Evolutionary conservation across 1,139 yeast species (phyloP), one percentile per base, ranked within the genome.

Genomic region (Yamadazyma atlantica): DNA sequence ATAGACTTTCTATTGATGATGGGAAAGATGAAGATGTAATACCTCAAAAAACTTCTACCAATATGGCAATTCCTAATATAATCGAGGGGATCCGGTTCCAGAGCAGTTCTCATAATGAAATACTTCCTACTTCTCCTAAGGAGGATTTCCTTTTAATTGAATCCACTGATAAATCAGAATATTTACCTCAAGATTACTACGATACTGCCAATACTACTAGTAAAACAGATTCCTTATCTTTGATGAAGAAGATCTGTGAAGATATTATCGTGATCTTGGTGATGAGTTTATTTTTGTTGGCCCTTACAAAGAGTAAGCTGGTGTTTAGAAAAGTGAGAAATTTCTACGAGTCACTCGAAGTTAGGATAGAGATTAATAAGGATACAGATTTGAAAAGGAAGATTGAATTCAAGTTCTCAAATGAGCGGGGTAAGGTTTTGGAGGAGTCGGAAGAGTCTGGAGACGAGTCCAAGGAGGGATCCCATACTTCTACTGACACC

Each of bases 201-300:
- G 11, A 25, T 6, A 7, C 13, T 11, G 22, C 36, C 15, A 28
- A 14, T 11, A 16, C 12, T 4, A 15, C 18, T n/a, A 19, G 10
- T 10, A 35, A 31, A 11, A 12, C 11, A 13, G n/a, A 29, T 7
- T 29, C 32, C 4, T 41, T 46, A 14, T 45, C 54, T 7, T 17
- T 57, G 10, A 38, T 54, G 3, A 51, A 55, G 39, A 67, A 75
- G 39, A 57, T 78, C 17, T 45, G 75, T 28, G 85, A 80, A 51
- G 80, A 78, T 44, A 58, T 76, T 2, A 55, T 73, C 17, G 69
- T 78, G 13, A 58, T 78, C 25, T 35, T 69, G 13, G 51, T 38
- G 44, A 69, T 44, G 44, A 60, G 34, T 45, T 63, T 31, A 29
- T 62, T 35, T 39, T 66, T 37, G 48, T 59, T 39, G 44, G 64